Evolutionary conservation across 768 basidiomycete genomes (phyloP).

Genomic region (Tricholomella constricta): DNA sequence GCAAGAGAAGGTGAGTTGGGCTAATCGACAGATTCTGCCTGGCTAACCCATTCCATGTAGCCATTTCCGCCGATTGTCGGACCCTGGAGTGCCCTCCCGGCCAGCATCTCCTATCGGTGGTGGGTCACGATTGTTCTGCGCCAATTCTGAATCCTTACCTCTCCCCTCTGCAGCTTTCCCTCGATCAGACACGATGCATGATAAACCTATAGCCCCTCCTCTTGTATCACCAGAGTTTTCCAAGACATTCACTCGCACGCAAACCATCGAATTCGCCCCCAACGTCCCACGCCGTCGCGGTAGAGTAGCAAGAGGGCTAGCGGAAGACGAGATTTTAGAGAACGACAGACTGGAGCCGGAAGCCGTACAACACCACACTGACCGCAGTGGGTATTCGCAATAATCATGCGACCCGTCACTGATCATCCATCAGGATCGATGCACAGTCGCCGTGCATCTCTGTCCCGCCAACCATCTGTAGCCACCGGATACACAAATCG

Average conservation of each 20-base stretch:
- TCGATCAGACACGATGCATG: constrained; percentile 38
- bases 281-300: constrained; percentile 27
- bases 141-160: background rate
- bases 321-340: constrained; percentile 16
- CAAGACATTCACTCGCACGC: constrained; percentile 37
- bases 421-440: constrained; percentile 14
- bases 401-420: background rate
- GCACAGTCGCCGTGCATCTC: constrained; percentile 16
- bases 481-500: constrained; percentile 19
- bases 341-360: constrained; percentile 7
- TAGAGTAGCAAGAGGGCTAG: constrained; percentile 16
- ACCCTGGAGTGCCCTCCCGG: constrained; percentile 36
- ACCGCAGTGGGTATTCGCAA: constrained; percentile 15
- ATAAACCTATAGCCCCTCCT: constrained; percentile 10
- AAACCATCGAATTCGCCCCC: constrained; percentile 44
- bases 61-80: constrained; percentile 36
- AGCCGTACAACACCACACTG: constrained; percentile 4
- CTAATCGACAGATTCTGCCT: background rate
- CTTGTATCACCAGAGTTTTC: constrained; percentile 10
- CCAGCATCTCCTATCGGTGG: constrained; percentile 34
- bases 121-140: constrained; percentile 18
- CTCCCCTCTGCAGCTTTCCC: constrained; percentile 32
- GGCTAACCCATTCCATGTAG: constrained; percentile 1
- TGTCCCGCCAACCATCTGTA: constrained; percentile 22
- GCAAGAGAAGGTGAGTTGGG: constrained; percentile 2